Base-by-base conservation (phyloP, 805 yeast species). In the Ogataea ramenticola region DNA sequence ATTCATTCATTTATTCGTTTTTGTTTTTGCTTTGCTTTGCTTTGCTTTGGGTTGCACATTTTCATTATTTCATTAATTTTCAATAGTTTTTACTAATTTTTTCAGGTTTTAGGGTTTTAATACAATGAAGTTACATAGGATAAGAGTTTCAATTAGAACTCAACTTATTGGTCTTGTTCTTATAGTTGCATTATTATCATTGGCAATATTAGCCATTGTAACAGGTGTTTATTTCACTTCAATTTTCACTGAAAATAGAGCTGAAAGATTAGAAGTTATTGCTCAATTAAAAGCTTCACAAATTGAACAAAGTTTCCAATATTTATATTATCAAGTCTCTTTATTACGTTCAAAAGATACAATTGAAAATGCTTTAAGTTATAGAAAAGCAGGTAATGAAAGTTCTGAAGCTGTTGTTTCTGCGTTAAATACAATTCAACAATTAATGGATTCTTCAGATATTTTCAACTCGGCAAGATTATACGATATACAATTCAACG, bases 251-350 rank as follows among this genome's bases (percentile, higher is more conserved):
- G 63, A 72, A 39, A 62, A 85, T 37, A 70, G 95, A 53, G 77
- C 81, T 1, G 89, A 86, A 48, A 74, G 89, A 45, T 66, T 89
- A 22, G 77, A 76, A 53, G 86, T 86, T 37, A 85, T 88, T 19
- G 85, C 96, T 2, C 85, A 85, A 59, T 67, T 89, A 44, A 88
- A 87, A 60, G 79, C 91, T 0, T 75, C 90, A 0, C 96, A 89
- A 60, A 68, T 88, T 19, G 74, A 72, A 43, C 96, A 87, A 62
- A 74, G 78, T 35, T 65, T 86, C 46, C 75, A 75, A 46, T 74
- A 70, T 47, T 66, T 77, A 24, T 82, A 79, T 58, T 85, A 81
- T 56, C 95, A 87, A 60, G 74, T 81, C 2, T 72, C 73, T 45
- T 80, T 84, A 68, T 65, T 88, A 10, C 66, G 86, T 1, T 68